These are phyloP conservation scores for Ophiosphaerella narmari DNA, from an alignment of 2,329 filamentous ascomycete species.

Conservation along the genomic window DNA sequence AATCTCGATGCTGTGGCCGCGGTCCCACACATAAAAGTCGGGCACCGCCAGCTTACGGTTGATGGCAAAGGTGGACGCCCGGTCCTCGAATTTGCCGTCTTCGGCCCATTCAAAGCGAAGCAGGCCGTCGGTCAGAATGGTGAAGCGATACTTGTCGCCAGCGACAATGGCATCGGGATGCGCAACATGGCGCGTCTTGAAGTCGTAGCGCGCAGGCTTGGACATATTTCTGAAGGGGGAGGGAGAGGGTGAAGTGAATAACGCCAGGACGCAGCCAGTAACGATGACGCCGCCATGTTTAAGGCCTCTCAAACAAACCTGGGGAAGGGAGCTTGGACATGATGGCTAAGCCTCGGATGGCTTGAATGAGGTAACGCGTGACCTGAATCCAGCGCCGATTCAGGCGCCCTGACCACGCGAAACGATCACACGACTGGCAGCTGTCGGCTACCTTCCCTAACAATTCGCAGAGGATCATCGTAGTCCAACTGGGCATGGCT, in stretches of 20 bases:
- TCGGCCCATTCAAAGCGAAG: constrained; percentile 66
- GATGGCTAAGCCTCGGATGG: constrained; percentile 18
- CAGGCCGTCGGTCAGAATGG: constrained; percentile 60
- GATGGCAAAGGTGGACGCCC: constrained; percentile 65
- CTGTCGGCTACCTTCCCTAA: constrained; percentile 20
- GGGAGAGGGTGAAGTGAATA: constrained; percentile 1
- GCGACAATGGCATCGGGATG: constrained; percentile 53
- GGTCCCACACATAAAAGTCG: constrained; percentile 55
- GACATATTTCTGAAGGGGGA: constrained; percentile 29
- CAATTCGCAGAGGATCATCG: constrained; percentile 7
- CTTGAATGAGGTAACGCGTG: constrained; percentile 30
- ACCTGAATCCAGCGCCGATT: constrained; percentile 27
- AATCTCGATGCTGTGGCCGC: constrained; percentile 57
- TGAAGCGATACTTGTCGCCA: constrained; percentile 63
- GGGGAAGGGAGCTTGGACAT: constrained; percentile 29
- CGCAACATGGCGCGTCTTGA: constrained; percentile 52
- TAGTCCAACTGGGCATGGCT: constrained; percentile 12
- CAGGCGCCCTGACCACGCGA: constrained; percentile 10
- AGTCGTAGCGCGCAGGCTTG: constrained; percentile 47
- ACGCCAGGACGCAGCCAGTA: constrained; percentile 21
- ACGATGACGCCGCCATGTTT: constrained; percentile 23
- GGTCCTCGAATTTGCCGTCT: constrained; percentile 65
- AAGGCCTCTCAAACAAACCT: constrained; percentile 25
- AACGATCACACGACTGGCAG: constrained; percentile 24
- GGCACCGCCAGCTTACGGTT: constrained; percentile 57